phyloP scores from a whole-genome alignment of 2,329 filamentous ascomycete genomes.

The Botrytis aclada region DNA sequence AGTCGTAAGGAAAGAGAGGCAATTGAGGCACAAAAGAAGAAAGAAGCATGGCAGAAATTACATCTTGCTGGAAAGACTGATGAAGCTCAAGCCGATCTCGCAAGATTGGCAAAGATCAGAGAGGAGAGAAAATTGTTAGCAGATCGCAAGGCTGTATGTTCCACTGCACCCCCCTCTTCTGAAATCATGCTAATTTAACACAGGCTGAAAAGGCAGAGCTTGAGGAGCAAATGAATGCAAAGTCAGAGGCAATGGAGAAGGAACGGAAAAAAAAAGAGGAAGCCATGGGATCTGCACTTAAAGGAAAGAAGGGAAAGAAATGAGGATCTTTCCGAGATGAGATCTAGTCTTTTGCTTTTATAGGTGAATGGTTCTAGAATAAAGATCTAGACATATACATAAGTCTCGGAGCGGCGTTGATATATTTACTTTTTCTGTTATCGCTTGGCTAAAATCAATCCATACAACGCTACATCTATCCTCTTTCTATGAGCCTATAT shows the following conservation, averaged over 20 bases:
- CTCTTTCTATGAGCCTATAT: not conserved
- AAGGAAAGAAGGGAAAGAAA: conserved; percentile 19
- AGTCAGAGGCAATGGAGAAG: conserved; percentile 47
- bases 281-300: conserved; percentile 27
- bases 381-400: not conserved
- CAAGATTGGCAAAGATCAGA: conserved; percentile 74
- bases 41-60: conserved; percentile 86
- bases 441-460: not conserved
- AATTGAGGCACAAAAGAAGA: conserved; percentile 79
- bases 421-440: not conserved
- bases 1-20: conserved; percentile 72
- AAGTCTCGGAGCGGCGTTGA: not conserved
- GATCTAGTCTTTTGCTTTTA: conserved; percentile 3
- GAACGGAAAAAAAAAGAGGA: conserved; percentile 44
- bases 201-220: conserved; percentile 41
- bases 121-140: conserved; percentile 85
- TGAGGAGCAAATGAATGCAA: conserved; percentile 40
- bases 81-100: conserved; percentile 85
- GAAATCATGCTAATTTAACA: conserved; percentile 24
- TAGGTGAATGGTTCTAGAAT: not conserved
- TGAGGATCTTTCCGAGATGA: not conserved
- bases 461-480: not conserved
- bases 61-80: conserved; percentile 96
- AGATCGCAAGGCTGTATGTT: conserved; percentile 72
- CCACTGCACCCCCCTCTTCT: too few relatives aligned